Evolutionary conservation across 345 rosid genomes (phyloP).

Genomic region (Syzygium aqueum): DNA sequence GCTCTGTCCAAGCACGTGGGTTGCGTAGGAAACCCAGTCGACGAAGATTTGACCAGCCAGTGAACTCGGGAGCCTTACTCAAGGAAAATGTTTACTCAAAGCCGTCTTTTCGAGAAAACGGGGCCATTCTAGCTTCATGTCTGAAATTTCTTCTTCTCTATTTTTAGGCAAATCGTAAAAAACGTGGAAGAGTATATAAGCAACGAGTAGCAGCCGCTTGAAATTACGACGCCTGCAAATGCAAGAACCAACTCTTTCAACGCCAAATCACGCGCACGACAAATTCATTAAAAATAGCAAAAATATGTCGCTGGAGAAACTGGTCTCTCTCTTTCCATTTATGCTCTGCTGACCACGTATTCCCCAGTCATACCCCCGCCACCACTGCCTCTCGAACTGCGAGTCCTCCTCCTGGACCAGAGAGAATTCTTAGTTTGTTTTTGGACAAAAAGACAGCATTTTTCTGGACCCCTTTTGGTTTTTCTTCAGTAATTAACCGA

Average conservation of each 20-base stretch:
- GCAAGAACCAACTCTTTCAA: neutral
- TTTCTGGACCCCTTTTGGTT: neutral
- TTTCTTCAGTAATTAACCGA: neutral
- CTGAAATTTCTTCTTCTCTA: neutral
- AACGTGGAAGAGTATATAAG: neutral
- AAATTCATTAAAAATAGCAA: neutral
- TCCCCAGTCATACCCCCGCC: neutral
- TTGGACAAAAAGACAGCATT: neutral
- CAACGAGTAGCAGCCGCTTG: neutral
- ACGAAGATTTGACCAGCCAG: neutral
- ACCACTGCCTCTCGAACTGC: neutral
- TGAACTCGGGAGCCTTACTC: accelerated
- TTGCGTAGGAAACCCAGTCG: too few species aligned
- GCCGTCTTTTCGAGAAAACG: neutral
- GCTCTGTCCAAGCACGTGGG: too few species aligned
- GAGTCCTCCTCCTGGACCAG: neutral
- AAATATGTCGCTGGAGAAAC: too few species aligned
- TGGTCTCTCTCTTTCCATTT: neutral
- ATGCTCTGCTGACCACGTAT: neutral
- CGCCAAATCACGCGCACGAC: neutral
- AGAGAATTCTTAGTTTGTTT: neutral
- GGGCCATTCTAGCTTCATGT: neutral
- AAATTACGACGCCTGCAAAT: neutral
- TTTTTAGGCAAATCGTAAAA: neutral
- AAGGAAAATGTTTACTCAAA: neutral